A percentile compares a stretch with the other conserved stretches of the same genome.
Conservation (phyloP, 345 rosid genomes). For the Populus deltoides region DNA sequence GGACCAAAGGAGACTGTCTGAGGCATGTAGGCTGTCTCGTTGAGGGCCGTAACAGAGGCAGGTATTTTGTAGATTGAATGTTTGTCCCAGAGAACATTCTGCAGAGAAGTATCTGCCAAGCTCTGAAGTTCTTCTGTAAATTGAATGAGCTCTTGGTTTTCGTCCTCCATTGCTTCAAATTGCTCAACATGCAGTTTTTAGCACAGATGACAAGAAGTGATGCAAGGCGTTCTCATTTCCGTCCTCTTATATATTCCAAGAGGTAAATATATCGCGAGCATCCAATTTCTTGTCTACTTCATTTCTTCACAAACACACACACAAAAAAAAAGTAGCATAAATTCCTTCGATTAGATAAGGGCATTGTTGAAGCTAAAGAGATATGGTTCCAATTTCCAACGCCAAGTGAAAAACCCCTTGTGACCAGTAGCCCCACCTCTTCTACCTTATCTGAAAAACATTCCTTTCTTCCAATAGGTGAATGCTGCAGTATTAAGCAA, state of each 20-base stretch:
- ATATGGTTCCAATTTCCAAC: neutral
- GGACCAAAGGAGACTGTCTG: slow-evolving; percentile 46
- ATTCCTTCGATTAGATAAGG: neutral
- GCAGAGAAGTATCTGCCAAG: slow-evolving; percentile 15
- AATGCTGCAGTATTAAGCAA: neutral
- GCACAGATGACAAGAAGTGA: neutral
- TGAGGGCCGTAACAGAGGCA: slow-evolving; percentile 25
- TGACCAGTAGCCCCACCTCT: too few species aligned
- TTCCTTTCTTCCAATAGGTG: neutral
- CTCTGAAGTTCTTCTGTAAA: slow-evolving; percentile 11
- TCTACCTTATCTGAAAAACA: neutral
- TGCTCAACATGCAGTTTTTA: neutral
- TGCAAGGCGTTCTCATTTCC: neutral
- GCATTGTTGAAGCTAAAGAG: neutral
- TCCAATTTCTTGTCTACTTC: neutral
- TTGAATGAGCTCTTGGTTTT: slow-evolving; percentile 10
- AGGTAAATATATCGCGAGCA: neutral
- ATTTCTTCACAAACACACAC: neutral
- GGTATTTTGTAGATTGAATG: slow-evolving; percentile 44
- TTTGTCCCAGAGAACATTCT: slow-evolving; percentile 25
- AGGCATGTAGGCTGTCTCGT: slow-evolving; percentile 37
- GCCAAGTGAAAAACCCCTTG: neutral
- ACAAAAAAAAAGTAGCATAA: neutral
- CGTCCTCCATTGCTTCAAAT: neutral
- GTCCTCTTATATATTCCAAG: neutral